Evolutionary conservation across 164 flowering plant genomes (phyloP).

Genomic region (Tinospora cordifolia): DNA sequence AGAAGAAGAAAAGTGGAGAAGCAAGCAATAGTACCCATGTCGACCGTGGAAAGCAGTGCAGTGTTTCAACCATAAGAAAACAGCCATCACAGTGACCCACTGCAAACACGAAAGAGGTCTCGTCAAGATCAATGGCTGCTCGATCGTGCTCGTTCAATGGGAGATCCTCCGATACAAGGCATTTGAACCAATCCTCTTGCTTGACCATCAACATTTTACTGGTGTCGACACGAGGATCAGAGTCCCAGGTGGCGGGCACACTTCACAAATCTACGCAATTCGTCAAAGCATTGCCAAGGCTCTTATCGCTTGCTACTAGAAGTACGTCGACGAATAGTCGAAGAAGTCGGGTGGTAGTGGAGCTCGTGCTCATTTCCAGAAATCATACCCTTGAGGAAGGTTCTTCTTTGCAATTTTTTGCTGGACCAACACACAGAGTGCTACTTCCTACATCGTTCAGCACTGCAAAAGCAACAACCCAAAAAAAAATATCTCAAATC

Average conservation of each 20-base stretch:
- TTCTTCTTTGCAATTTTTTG: too few relatives aligned
- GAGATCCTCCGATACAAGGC: slow-evolving; percentile 80
- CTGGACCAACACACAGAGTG: too few relatives aligned
- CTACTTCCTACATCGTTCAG: too few relatives aligned
- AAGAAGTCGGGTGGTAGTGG: slow-evolving; percentile 87
- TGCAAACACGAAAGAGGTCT: slow-evolving; percentile 70
- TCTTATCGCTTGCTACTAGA: slow-evolving; percentile 67
- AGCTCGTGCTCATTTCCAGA: slow-evolving; percentile 72
- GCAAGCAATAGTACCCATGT: too few relatives aligned
- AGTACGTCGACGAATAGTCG: slow-evolving; percentile 69
- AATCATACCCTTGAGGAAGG: too few relatives aligned
- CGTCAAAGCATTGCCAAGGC: slow-evolving; percentile 80
- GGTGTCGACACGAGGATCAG: slow-evolving; percentile 75
- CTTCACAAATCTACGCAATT: slow-evolving; percentile 76
- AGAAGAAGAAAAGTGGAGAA: too few relatives aligned
- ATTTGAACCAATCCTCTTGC: slow-evolving; percentile 60
- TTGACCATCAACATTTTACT: slow-evolving; percentile 59
- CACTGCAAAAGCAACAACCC: too few relatives aligned
- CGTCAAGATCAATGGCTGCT: slow-evolving; percentile 74
- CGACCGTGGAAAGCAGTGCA: slow-evolving; percentile 49
- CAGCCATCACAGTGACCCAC: slow-evolving; percentile 72
- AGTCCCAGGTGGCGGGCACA: slow-evolving; percentile 72
- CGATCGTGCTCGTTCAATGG: slow-evolving; percentile 66
- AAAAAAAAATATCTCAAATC: too few relatives aligned
- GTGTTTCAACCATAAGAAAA: slow-evolving; percentile 77